phyloP scores from a whole-genome alignment of 257 asterid species.

The Solanum clarkiae region DNA sequence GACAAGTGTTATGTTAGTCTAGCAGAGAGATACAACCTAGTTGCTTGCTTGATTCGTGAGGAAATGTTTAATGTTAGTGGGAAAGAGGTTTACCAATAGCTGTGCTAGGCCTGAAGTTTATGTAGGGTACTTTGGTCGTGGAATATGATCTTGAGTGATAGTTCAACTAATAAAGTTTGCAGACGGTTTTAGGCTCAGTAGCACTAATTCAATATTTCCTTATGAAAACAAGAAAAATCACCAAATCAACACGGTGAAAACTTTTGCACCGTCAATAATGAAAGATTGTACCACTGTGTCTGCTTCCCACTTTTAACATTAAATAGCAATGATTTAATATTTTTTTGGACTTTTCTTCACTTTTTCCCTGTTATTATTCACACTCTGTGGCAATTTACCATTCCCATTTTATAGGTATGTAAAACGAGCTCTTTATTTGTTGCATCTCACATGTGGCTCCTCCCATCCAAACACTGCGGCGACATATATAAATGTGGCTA shows the following conservation, averaged over 20 bases:
- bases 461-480: slow-evolving; percentile 99
- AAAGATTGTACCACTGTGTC: background rate
- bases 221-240: background rate
- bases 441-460: slow-evolving; percentile 93
- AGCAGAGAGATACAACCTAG: background rate
- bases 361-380: background rate
- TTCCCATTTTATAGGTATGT: slow-evolving; percentile 51
- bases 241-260: background rate
- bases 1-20: background rate
- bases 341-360: background rate
- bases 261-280: background rate
- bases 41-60: background rate
- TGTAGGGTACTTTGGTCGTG: background rate
- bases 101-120: background rate
- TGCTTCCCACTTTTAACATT: background rate
- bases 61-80: background rate
- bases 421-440: slow-evolving; percentile 94
- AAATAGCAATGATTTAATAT: background rate
- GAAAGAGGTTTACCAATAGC: background rate
- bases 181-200: background rate
- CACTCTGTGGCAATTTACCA: background rate
- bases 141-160: background rate
- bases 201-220: background rate
- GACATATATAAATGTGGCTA: slow-evolving; percentile 93
- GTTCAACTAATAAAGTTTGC: background rate